Percentiles rank a stretch among this genome's conserved stretches.
These are phyloP conservation scores for Naegleria fowleri DNA, from an alignment of 208 protist species.

Conservation along the genomic window DNA sequence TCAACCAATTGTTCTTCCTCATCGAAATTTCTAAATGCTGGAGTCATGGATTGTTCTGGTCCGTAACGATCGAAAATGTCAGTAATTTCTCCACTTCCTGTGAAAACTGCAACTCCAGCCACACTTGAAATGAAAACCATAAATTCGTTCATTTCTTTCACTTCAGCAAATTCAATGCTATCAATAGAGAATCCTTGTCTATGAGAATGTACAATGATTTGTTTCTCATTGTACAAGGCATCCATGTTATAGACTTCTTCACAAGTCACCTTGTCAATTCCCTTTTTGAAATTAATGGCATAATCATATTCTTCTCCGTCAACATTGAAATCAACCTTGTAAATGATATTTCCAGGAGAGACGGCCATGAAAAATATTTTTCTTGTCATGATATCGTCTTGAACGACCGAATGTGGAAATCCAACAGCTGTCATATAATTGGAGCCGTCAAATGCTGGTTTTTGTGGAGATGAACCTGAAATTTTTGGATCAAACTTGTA, in stretches of 20 bases:
- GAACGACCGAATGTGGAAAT: neutral
- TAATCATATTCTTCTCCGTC: neutral
- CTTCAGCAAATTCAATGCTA: slow-evolving; percentile 3
- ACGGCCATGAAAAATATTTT: neutral
- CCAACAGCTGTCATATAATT: neutral
- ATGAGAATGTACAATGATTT: neutral
- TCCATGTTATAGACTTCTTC: slow-evolving; percentile 13
- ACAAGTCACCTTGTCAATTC: neutral
- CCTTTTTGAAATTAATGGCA: neutral
- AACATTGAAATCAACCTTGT: neutral
- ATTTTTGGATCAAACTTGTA: slow-evolving; percentile 5
- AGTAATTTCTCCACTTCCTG: neutral
- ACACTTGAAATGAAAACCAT: neutral
- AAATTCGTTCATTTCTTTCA: neutral
- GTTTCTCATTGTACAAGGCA: neutral
- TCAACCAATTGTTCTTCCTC: neutral
- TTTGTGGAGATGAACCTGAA: neutral
- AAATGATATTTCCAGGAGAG: neutral
- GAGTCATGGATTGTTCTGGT: neutral
- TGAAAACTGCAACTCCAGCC: neutral
- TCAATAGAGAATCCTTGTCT: neutral
- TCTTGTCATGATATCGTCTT: neutral
- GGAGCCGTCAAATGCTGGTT: neutral
- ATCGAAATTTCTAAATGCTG: neutral
- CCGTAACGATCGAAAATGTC: neutral